Evolutionary conservation across 192 early-diverging fungal genomes (phyloP), one percentile per base, ranked within the genome.

Genomic region (Jimgerdemannia flammicorona): DNA sequence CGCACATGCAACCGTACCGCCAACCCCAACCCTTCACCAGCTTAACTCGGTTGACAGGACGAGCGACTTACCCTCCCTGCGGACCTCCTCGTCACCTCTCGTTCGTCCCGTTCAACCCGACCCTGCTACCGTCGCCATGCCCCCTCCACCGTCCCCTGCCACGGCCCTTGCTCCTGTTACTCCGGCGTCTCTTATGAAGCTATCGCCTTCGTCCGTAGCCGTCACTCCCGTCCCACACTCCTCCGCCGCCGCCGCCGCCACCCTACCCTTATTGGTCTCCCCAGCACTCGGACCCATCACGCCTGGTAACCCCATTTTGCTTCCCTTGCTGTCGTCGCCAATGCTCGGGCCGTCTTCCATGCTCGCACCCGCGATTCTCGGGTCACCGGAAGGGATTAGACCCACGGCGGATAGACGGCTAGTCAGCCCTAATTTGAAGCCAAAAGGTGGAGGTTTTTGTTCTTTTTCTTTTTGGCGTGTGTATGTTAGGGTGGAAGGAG

Each of bases 61-160:
- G 14, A 14, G 49, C 49, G 49, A 59, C 14, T 59, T 14, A 10
- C 49, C 49, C 14, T 14, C 14, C 49, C 49, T 59, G 29, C 29
- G 29, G 29, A 29, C 29, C 29, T 29, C 29, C 29, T 29, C 29
- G 29, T 29, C 66, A 11, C n/a, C 59, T 17, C 73, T 49, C 10
- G 20, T 14, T 40, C 49, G 70, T n/a, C 29, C 29, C 29, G 29
- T 29, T 29, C 29, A 66, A 11, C 63, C 44, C 72, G 63, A 64
- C n/a, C 20, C 4, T 80, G 11, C 70, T 70, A 67, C 29, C 40
- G 66, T 43, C 68, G 70, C 87, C 19, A 80, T n/a, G 40, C 64
- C 20, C 44, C 66, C 44, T 19, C 39, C 63, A 20, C 59, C 44
- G 40, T 66, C 6, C 44, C 44, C 67, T 63, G 43, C 19, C 42